Evolutionary conservation across 2,329 filamentous ascomycete genomes (phyloP), one percentile per base, ranked within the genome.

Genomic region (Niveomyces coronatus): DNA sequence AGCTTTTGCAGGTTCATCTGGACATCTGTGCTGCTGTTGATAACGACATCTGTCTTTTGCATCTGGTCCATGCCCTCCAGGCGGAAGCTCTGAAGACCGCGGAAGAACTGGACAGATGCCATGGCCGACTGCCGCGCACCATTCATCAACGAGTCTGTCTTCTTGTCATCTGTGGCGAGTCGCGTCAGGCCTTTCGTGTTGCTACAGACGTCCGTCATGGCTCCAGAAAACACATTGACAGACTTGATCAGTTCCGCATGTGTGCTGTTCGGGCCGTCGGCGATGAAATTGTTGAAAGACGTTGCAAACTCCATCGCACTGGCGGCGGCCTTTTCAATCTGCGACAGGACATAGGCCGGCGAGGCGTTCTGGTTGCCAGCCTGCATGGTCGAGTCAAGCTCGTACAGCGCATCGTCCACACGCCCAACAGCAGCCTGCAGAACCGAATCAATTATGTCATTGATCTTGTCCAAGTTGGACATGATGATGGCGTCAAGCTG

Each of bases 351-450:
- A 55, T 93, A 96, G 2, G 89, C 77, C 11, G 91, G 87, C 28
- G 88, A 94, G 1, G 91, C 91, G 53, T 93, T 98, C 64, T 96
- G 91, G 65, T 98, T 98, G 60, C 91, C 91, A 28, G 89, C 91
- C 58, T 96, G 89, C 87, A 96, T 96, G 15, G 84, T 84, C 15
- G 91, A 96, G 61, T 98, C 91, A 30, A 98, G 71, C 60, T 98
- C 91, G 63, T 98, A 98, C 24, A 98, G 69, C 30, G 91, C 87
- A 61, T 98, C 91, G 52, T 98, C 91, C 11, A 98, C 88, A 31
- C 91, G 82, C 52, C 91, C 80, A 16, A 96, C 86, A 48, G 88
- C 91, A 34, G 85, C 82, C 57, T 96, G 88, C 27, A 98, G 69
- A 4, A 98, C 91, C 0, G 89, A 94, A 59, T 98, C 91, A 49